Percentiles rank a stretch among this genome's conserved stretches.
Conservation (phyloP, 2,329 filamentous ascomycete genomes). For the Boeremia lycopersici region DNA sequence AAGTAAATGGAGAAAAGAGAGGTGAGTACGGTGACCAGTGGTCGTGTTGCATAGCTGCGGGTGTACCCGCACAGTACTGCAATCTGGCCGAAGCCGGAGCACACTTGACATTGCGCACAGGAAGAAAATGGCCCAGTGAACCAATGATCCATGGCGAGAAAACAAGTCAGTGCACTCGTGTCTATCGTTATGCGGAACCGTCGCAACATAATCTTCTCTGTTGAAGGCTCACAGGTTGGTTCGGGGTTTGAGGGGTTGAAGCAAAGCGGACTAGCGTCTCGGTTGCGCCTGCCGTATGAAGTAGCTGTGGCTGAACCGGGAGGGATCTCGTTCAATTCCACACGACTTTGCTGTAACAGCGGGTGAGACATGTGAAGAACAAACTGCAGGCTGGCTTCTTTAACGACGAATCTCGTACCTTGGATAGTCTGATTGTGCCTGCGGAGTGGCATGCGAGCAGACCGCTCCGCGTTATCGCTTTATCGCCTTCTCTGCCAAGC, state of each 20-base stretch:
- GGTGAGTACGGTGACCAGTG: no score
- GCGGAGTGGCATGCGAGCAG: background rate
- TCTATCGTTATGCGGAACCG: background rate
- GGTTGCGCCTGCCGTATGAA: conserved; percentile 1
- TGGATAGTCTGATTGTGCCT: background rate
- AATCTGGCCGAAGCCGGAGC: background rate
- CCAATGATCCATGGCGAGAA: background rate
- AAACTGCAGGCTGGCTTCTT: background rate
- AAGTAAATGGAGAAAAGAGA: no score
- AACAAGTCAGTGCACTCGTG: background rate
- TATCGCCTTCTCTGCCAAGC: conserved; percentile 1
- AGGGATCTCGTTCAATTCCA: conserved; percentile 7
- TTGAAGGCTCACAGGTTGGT: background rate
- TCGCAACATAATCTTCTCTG: no score
- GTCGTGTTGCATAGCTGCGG: background rate
- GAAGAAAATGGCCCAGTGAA: background rate
- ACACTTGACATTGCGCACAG: background rate
- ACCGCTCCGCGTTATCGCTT: background rate
- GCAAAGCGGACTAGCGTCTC: conserved; percentile 4
- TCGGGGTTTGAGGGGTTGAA: background rate
- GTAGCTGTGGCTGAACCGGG: background rate
- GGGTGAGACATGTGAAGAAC: background rate
- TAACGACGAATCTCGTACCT: background rate
- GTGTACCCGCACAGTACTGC: background rate
- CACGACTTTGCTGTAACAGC: conserved; percentile 6